These are phyloP conservation scores for Cordyceps cicadae DNA, from an alignment of 2,329 filamentous ascomycete genomes.

Conservation along the genomic window DNA sequence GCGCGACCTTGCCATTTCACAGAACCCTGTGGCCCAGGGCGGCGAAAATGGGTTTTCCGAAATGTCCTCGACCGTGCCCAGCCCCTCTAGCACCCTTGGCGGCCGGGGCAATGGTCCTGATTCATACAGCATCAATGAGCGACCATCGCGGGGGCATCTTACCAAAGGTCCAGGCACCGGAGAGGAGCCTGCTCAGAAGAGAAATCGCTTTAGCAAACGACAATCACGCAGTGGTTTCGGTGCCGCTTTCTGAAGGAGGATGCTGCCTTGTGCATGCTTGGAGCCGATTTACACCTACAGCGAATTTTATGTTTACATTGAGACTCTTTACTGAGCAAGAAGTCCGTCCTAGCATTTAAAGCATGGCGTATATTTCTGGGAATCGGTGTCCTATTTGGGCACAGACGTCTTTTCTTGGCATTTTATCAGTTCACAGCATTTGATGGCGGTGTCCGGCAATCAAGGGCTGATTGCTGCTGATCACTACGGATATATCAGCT, in stretches of 20 bases:
- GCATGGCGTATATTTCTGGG: conserved; percentile 8
- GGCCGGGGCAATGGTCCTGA: conserved; percentile 47
- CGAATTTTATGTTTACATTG: neutral
- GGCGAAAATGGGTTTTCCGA: conserved; percentile 60
- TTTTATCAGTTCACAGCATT: conserved; percentile 4
- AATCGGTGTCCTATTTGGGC: conserved; percentile 6
- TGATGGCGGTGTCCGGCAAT: conserved; percentile 6
- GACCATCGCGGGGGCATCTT: conserved; percentile 47
- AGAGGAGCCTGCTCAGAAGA: conserved; percentile 45
- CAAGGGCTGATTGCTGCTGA: conserved; percentile 11
- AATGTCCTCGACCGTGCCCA: conserved; percentile 64
- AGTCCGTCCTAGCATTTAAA: conserved; percentile 1
- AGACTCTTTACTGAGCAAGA: neutral
- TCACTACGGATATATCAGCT: conserved; percentile 9
- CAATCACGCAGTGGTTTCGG: conserved; percentile 93
- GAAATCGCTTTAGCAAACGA: conserved; percentile 76
- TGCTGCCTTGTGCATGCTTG: neutral
- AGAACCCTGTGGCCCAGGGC: conserved; percentile 59
- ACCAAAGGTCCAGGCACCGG: conserved; percentile 50
- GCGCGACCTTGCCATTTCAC: conserved; percentile 71
- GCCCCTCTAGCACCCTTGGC: conserved; percentile 65
- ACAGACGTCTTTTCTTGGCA: neutral
- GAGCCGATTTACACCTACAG: neutral
- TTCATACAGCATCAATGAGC: conserved; percentile 40
- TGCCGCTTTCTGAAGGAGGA: conserved; percentile 59